Base-by-base conservation (phyloP, 1,139 yeast species). In the Suhomyces guaymorum region DNA sequence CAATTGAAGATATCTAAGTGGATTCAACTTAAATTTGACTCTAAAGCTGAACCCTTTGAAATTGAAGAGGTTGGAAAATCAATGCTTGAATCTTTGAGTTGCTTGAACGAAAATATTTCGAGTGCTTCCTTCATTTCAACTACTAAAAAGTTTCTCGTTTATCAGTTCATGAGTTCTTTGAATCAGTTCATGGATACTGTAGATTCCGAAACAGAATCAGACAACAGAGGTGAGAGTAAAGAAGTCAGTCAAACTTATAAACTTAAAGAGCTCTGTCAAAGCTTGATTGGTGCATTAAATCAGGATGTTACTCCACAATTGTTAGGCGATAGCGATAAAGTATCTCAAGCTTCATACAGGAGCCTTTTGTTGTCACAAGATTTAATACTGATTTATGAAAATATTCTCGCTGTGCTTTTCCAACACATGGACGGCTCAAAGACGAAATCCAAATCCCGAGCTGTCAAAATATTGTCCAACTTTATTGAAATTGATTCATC, bases 401-500 rank as follows among this genome's bases (percentile, higher is more conserved):
- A 62, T 4, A 76, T 82, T 37, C 47, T 84, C 29, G 60, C 59
- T 15, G 56, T 78, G 10, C 56, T 86, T 3, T 49, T 82, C 11
- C 58, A 55, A 5, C 61, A 75, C 0, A 55, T 82, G 32, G 75
- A 70, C 19, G 75, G 77, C 41, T 48, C 70, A 1, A 81, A 79
- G 46, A 71, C 78, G 16, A 84, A 80, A 44, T 61, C 82, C 1
- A 75, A 84, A 48, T 71, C 86, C 0, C 76, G 79, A 36, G 86
- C 90, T 0, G 67, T 86, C 18, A 78, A 79, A 40, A 72, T 79
- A 26, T 57, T 87, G 15, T 51, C 71, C 1, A 33, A 44, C 1
- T 43, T 68, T 5, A 68, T 82, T 6, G 68, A 69, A n/a, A 66
- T 65, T 20, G 82, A 82, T 35, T 69, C 78, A 1, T 47, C 60